Conservation (phyloP, 441 rosid species). For the Croton setiger region DNA sequence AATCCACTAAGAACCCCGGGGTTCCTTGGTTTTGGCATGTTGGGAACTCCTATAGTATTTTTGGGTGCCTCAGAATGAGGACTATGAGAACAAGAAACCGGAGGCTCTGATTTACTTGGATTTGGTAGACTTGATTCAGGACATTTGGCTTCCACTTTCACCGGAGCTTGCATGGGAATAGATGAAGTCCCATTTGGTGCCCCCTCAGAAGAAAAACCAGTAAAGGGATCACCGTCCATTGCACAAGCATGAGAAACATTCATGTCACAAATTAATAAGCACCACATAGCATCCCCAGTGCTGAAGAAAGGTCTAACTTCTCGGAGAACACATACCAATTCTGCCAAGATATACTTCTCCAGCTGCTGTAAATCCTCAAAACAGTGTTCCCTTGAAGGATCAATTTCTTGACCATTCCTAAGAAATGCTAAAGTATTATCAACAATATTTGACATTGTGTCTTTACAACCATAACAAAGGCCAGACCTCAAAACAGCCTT, state of each 20-base stretch:
- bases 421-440: conserved; percentile 67
- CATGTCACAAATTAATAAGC: conserved; percentile 89
- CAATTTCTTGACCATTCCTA: conserved; percentile 51
- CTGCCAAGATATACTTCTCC: conserved; percentile 81
- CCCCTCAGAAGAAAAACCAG: conserved; percentile 41
- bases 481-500: conserved; percentile 82
- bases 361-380: conserved; percentile 85
- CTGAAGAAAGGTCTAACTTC: conserved; percentile 85
- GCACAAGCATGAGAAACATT: conserved; percentile 95
- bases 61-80: conserved; percentile 40
- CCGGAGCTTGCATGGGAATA: conserved; percentile 28
- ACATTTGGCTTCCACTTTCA: conserved; percentile 35
- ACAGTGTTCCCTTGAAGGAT: conserved; percentile 54
- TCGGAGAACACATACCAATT: conserved; percentile 74
- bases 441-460: conserved; percentile 74
- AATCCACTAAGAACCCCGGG: conserved; percentile 35
- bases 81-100: conserved; percentile 40
- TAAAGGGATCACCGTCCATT: conserved; percentile 61
- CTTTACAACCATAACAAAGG: conserved; percentile 77
- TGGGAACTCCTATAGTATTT: conserved; percentile 31
- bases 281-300: conserved; percentile 98
- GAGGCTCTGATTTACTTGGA: conserved; percentile 38
- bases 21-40: conserved; percentile 43
- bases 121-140: conserved; percentile 44
- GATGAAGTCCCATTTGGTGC: conserved; percentile 32